Conservation (phyloP, 495 filamentous ascomycete species). For the Tuber microsphaerosporum region DNA sequence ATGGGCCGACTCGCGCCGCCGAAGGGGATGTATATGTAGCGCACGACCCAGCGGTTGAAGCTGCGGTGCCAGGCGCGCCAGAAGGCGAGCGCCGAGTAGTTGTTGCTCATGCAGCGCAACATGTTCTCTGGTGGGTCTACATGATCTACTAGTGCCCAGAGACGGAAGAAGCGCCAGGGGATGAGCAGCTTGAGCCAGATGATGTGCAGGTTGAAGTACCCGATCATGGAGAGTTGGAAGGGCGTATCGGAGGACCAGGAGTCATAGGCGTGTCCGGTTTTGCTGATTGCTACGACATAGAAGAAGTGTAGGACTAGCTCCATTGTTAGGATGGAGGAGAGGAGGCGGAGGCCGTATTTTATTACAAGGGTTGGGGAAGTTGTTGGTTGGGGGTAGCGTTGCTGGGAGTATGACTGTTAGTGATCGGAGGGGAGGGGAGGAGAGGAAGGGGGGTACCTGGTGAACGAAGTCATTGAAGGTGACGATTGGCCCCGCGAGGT, state of each 20-base stretch:
- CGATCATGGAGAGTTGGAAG: constrained; percentile 80
- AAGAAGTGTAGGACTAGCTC: constrained; percentile 89
- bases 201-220: constrained; percentile 92
- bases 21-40: constrained; percentile 90
- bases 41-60: constrained; percentile 87
- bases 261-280: constrained; percentile 54
- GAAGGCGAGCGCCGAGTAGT: constrained; percentile 85
- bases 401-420: constrained; percentile 59
- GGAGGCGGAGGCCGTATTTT: constrained; percentile 76
- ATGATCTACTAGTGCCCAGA: constrained; percentile 84
- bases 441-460: constrained; percentile 55
- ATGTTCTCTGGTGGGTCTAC: constrained; percentile 97
- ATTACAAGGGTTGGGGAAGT: constrained; percentile 58
- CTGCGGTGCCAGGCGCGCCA: constrained; percentile 94
- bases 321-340: constrained; percentile 76
- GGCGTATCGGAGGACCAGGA: constrained; percentile 78
- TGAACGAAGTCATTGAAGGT: constrained; percentile 98
- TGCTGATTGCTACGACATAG: constrained; percentile 88
- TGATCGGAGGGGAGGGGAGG: constrained; percentile 51
- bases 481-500: constrained; percentile 83
- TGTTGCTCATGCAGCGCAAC: constrained; percentile 92
- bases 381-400: constrained; percentile 60
- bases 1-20: constrained; percentile 60
- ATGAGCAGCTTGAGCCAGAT: constrained; percentile 97
- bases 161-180: constrained; percentile 94